A percentile compares a stretch with the other conserved stretches of the same genome.
These are phyloP conservation scores for Trichomonascus vanleenenianus DNA, from an alignment of 805 yeast species.

Conservation along the genomic window DNA sequence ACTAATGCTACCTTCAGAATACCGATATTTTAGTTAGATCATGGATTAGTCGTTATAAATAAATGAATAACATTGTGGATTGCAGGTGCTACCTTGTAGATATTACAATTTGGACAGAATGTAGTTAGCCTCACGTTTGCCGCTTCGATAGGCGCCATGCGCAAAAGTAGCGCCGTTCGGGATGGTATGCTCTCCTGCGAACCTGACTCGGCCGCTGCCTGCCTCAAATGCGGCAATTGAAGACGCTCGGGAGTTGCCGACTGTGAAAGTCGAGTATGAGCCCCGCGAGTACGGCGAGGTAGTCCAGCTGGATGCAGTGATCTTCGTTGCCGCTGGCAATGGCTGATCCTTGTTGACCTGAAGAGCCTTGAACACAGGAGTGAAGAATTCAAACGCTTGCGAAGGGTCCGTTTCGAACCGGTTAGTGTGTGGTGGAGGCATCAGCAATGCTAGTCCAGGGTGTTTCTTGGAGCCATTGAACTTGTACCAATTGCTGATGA, in stretches of 20 bases:
- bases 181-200: conserved; percentile 86
- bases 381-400: conserved; percentile 17
- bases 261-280: conserved; percentile 60
- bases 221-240: conserved; percentile 50
- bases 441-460: conserved; percentile 52
- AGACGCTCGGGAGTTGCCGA: conserved; percentile 63
- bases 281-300: conserved; percentile 63
- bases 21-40: too few species aligned
- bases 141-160: conserved; percentile 83
- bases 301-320: conserved; percentile 55
- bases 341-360: conserved; percentile 20
- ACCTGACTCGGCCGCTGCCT: conserved; percentile 48
- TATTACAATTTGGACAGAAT: neutral
- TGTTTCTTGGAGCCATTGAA: conserved; percentile 30
- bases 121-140: conserved; percentile 41
- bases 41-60: too few species aligned
- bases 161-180: conserved; percentile 83
- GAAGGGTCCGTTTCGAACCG: conserved; percentile 40
- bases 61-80: too few species aligned
- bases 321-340: conserved; percentile 32
- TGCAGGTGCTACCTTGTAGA: neutral
- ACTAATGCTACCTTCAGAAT: too few species aligned
- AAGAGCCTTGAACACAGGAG: conserved; percentile 19
- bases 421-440: conserved; percentile 63
- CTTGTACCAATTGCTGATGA: conserved; percentile 51